Evolutionary conservation across 805 yeast species (phyloP), one percentile per base, ranked within the genome.

Genomic region (Lipomyces yamanashiensis): DNA sequence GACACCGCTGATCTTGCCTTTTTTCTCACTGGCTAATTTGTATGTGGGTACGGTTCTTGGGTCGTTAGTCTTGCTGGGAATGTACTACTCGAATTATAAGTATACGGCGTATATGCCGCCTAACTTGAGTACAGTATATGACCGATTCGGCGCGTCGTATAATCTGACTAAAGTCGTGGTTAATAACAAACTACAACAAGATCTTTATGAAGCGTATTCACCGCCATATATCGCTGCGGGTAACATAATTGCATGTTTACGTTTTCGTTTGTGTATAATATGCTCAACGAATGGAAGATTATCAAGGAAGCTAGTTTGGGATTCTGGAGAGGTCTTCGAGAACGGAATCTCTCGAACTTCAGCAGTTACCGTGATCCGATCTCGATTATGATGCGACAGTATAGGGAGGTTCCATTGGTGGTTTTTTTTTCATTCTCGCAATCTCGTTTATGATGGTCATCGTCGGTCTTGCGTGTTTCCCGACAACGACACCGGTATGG

Each of bases 391-490:
- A 85, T 86, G 87, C 73, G 74, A 43, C 71, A 75, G 34, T 86
- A 87, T 72, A 78, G 77, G 6, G 88, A 85, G 67, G 87, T 84
- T 39, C 90, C 89, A 2, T 54, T 82, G 85, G 85, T 84, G 89
- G 87, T 87, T 74, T 2, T 28, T 5, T 3, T 76, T 83, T 86
- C 57, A 58, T 81, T 6, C 77, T 85, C 10, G 66, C 78, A 1
- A 74, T 82, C 48, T 75, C 81, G 74, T 67, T 77, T 1, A 82
- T 84, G 59, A 77, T 86, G 15, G 73, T 77, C 0, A 74, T 85
- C 61, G 78, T 80, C 73, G 80, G 71, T 41, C 71, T 80, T 41
- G 70, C 77, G 45, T 74, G 72, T 0, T 81, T 80, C 75, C 75
- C 78, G 47, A 77, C 82, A 2, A 75, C 72, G 28, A 82, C 87